Evolutionary conservation across 331 rosid genomes (phyloP), one percentile per base, ranked within the genome.

Genomic region (Acacia pycnantha): DNA sequence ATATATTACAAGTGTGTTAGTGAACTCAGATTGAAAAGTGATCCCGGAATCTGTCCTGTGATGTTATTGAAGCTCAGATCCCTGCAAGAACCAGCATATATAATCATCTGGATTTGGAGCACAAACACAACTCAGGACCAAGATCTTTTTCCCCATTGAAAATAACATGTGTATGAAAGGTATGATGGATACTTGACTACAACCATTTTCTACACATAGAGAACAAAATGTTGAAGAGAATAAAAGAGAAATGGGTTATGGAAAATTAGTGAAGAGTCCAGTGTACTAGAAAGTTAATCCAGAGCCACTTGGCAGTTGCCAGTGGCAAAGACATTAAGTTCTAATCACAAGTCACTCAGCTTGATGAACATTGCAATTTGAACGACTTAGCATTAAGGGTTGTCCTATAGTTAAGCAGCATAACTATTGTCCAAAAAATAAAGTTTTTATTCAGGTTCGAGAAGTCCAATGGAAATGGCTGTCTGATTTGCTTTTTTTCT

Each of bases 61-160:
- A 94, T 77, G 70, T 84, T 91, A 80, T 93, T 94, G 91, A 94
- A 94, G 90, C 98, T 94, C 80, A 94, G 86, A 83, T 93, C 98
- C 89, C 98, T 94, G 87, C 29, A 79, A 69, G 54, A 41, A 50
- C 43, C 77, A 77, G 56, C 68, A 50, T 29, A 48, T 70, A 29
- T 24, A 43, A 69, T 31, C 19, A 61, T 46, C 59, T 19, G 5
- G 18, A 18, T 58, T n/a, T 66, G 8, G 8, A 66, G 43, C 73
- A 56, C 18, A 33, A 31, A 77, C 31, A 71, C 16, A 33, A 33
- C n/a, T n/a, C n/a, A n/a, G n/a, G 37, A 33, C 37, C 5, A 33
- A 33, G 37, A 4, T 33, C 37, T 33, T 37, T 53, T 16, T 16
- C 26, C 61, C 61, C 24, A 21, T 53, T 21, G 61, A 18, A 7